A percentile compares a stretch with the other conserved stretches of the same genome.
These are phyloP conservation scores for Cystofilobasidium macerans DNA, from an alignment of 768 basidiomycete species.

Conservation along the genomic window DNA sequence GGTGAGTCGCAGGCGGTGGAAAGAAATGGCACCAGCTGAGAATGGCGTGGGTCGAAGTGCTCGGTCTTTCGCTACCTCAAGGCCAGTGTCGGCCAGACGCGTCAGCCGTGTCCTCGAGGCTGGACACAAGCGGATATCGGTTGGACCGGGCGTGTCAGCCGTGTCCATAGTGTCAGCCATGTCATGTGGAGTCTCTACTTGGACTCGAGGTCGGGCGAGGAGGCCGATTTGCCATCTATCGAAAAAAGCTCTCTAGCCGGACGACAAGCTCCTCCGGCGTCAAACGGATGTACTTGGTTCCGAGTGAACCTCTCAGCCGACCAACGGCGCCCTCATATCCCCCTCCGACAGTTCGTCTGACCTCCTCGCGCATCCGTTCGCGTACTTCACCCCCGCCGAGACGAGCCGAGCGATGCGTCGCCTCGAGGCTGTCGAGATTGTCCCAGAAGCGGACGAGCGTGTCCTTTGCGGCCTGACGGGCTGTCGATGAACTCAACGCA, in stretches of 20 bases:
- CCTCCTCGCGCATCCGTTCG: neutral
- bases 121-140: no score
- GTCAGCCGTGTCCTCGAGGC: no score
- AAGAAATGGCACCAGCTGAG: no score
- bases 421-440: slow-evolving; percentile 15
- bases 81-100: no score
- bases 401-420: neutral
- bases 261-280: neutral
- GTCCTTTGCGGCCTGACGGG: slow-evolving; percentile 22
- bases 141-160: no score
- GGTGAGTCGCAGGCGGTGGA: no score
- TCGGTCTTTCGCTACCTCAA: no score
- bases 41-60: no score
- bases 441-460: slow-evolving; percentile 22
- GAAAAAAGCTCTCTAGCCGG: neutral
- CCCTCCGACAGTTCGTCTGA: neutral
- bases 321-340: neutral
- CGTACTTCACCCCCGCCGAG: neutral
- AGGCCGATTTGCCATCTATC: neutral
- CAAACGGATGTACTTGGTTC: neutral
- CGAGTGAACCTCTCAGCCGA: neutral
- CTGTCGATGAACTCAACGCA: neutral
- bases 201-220: no score
- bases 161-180: no score
- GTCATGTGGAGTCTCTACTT: no score